Evolutionary conservation across 2,329 filamentous ascomycete genomes (phyloP), one percentile per base, ranked within the genome.

Genomic region (Talaromyces sp.): DNA sequence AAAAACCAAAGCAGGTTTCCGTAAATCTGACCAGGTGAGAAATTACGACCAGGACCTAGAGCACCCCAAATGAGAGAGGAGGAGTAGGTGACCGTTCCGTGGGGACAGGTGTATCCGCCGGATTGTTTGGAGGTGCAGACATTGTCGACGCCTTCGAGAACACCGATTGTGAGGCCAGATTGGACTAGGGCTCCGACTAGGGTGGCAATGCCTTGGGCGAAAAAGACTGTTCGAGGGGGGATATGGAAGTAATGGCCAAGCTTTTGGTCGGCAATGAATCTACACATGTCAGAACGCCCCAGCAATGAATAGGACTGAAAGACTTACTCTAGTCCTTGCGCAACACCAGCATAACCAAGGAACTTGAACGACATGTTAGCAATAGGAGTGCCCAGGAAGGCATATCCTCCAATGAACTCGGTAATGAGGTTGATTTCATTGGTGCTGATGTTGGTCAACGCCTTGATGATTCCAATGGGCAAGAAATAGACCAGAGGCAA

Each of bases 1-100:
- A 88, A 91, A 78, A 91, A 91, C 83, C 84, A 91, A 67, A 89
- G 85, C 29, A 92, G 80, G 11, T 82, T 82, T 3, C 84, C 81
- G 72, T 91, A 92, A 2, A 89, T 81, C 40, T 86, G 84, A 1
- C 82, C 82, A 2, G 84, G 80, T 61, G 84, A 86, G 73, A 91
- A 92, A 72, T 91, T 88, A 51, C 89, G 85, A 1, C 82, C 81
- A 0, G 90, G 89, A 0, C 90, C 90, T 65, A 92, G 88, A 60
- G 88, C 85, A 61, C 89, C 89, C 89, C 89, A 91, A 69, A 91
- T 86, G 61, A 91, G 81, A 13, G 88, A 91, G 0, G 88, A 87
- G 0, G 88, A 91, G 77, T 89, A 92, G 71, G 87, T 88, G 0
- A 86, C 85, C 29, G 80, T 80, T 17, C 84, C 83, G 53, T 81